Conservation (phyloP, 352 stramenopile genomes). For the Globisporangium cylindrosporum region DNA sequence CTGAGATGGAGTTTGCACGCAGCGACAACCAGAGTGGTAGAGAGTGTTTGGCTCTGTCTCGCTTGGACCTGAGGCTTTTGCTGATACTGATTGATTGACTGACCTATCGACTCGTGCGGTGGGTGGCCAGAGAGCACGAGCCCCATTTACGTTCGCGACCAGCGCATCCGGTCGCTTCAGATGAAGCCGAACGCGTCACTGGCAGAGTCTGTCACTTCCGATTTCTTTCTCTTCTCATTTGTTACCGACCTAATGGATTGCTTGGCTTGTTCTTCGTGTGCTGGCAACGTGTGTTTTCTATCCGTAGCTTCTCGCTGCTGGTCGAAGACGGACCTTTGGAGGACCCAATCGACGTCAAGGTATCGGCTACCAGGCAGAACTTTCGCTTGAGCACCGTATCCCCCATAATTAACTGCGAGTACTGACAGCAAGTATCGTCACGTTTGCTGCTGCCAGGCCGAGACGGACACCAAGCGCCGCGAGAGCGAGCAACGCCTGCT, state of each 20-base stretch:
- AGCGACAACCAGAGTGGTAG: conserved; percentile 1
- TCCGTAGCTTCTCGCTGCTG: background rate
- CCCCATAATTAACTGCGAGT: background rate
- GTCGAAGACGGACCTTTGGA: conserved; percentile 8
- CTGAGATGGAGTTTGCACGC: background rate
- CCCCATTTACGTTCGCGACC: conserved; percentile 4
- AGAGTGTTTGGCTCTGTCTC: background rate
- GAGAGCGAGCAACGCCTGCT: conserved; percentile 32
- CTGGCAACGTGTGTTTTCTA: background rate
- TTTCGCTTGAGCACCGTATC: background rate
- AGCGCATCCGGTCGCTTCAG: background rate
- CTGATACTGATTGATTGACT: background rate
- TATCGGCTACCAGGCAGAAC: background rate
- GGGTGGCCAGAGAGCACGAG: background rate
- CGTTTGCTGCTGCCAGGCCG: conserved; percentile 17
- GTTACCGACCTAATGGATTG: background rate
- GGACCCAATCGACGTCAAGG: conserved; percentile 9
- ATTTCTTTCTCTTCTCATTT: background rate
- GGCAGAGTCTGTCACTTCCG: background rate
- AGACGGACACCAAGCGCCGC: conserved; percentile 32
- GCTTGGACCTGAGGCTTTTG: background rate
- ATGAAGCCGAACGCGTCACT: background rate
- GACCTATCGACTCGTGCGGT: background rate
- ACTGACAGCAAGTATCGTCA: background rate
- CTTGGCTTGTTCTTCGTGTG: background rate